These are phyloP conservation scores for Candida tetrigidarum DNA, from an alignment of 1,139 yeast genomes.

Conservation along the genomic window DNA sequence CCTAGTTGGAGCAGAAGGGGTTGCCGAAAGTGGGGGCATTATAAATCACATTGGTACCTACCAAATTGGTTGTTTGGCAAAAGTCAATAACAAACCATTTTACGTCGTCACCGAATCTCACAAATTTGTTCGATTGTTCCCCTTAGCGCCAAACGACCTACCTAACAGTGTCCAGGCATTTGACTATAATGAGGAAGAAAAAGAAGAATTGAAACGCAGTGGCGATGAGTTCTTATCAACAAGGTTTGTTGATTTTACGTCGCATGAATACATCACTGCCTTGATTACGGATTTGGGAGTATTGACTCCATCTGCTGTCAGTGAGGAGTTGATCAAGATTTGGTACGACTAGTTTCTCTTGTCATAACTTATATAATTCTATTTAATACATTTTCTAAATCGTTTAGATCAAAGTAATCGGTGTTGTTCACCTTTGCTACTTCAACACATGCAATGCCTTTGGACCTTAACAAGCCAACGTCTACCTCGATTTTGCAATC, in stretches of 20 bases:
- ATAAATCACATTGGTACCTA: conserved; percentile 95
- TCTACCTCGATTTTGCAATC: conserved; percentile 55
- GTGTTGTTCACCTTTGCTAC: conserved; percentile 33
- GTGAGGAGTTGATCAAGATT: conserved; percentile 96
- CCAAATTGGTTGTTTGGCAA: conserved; percentile 93
- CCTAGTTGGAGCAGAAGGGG: conserved; percentile 98
- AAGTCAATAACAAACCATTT: conserved; percentile 87
- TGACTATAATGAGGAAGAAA: conserved; percentile 27
- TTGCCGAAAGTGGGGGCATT: conserved; percentile 98
- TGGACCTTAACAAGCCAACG: conserved; percentile 27
- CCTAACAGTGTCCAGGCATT: conserved; percentile 52
- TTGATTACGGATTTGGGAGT: conserved; percentile 96
- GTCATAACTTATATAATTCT: conserved; percentile 11
- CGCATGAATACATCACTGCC: conserved; percentile 95
- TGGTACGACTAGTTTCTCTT: conserved; percentile 88
- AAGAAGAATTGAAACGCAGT: conserved; percentile 4
- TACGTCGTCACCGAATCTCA: conserved; percentile 96
- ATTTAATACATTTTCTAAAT: conserved; percentile 19
- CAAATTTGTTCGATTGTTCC: conserved; percentile 95
- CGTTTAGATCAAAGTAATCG: conserved; percentile 41
- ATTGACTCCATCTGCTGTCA: conserved; percentile 94
- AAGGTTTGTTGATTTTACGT: conserved; percentile 84
- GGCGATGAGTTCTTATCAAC: conserved; percentile 36
- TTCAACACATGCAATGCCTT: conserved; percentile 52
- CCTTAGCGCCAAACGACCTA: conserved; percentile 90